A percentile compares a stretch with the other conserved stretches of the same genome.
These are phyloP conservation scores for Sherardia arvensis DNA, from an alignment of 257 asterid species.

Conservation along the genomic window DNA sequence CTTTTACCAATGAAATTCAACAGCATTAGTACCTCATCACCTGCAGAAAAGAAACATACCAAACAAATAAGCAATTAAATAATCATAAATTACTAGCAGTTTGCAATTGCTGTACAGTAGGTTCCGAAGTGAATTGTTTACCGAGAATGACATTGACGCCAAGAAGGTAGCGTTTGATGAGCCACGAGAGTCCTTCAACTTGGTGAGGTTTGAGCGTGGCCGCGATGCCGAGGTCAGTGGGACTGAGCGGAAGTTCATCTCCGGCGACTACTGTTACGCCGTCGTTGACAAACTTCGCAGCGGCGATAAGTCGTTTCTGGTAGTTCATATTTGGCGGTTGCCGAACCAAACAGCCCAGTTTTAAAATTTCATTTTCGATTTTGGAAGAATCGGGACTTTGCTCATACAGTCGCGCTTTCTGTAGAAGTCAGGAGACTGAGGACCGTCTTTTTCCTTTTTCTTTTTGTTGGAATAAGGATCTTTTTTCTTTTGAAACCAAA, in stretches of 20 bases:
- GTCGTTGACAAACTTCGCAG: constrained; percentile 60
- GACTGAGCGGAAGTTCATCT: constrained; percentile 16
- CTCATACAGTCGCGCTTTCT: not conserved
- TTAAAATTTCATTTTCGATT: not conserved
- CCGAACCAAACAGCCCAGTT: not conserved
- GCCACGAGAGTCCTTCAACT: constrained; percentile 82
- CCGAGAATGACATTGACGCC: constrained; percentile 95
- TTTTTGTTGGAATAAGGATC: no score
- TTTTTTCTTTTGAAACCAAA: no score
- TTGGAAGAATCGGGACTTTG: not conserved
- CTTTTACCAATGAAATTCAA: not conserved
- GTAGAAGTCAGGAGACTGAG: not conserved
- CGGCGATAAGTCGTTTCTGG: constrained; percentile 59
- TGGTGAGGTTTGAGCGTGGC: constrained; percentile 84
- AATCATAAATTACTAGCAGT: not conserved
- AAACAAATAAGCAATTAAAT: not conserved
- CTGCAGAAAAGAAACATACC: constrained; percentile 31
- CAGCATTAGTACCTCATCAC: constrained; percentile 70
- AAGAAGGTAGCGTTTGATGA: constrained; percentile 58
- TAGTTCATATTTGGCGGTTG: constrained; percentile 41
- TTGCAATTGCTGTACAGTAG: not conserved
- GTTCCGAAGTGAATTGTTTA: constrained; percentile 9
- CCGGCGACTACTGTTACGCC: constrained; percentile 37
- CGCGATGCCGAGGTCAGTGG: constrained; percentile 39
- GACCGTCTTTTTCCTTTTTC: no score